Conservation (phyloP, 2,329 filamentous ascomycete species). For the Massarina eburnea region DNA sequence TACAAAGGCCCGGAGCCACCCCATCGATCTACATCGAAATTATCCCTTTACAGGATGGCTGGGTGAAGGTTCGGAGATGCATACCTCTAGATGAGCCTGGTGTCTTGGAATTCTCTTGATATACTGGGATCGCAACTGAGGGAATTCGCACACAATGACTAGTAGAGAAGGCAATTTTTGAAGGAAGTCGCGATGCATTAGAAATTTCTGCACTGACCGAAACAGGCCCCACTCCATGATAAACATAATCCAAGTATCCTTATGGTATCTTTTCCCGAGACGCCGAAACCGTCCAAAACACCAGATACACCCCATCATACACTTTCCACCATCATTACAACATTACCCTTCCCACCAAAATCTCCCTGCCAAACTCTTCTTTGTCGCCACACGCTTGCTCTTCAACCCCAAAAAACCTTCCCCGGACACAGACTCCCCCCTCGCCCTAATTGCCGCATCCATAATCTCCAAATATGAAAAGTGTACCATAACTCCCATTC, state of each 20-base stretch:
- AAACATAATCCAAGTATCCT: too few relatives aligned
- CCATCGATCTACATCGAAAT: too few relatives aligned
- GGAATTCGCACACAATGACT: too few relatives aligned
- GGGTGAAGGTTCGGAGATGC: too few relatives aligned
- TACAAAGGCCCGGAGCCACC: too few relatives aligned
- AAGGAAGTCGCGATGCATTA: too few relatives aligned
- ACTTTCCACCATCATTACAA: neutral
- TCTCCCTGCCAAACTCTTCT: constrained; percentile 15
- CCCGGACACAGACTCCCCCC: constrained; percentile 14
- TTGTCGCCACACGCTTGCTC: neutral
- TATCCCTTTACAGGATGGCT: too few relatives aligned
- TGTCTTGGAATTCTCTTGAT: too few relatives aligned
- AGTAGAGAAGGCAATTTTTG: too few relatives aligned
- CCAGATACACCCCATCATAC: neutral
- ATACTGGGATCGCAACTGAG: too few relatives aligned
- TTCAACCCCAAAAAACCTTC: constrained; percentile 17
- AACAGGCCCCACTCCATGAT: neutral
- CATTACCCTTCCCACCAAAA: constrained; percentile 7
- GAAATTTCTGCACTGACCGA: neutral
- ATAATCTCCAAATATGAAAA: constrained; percentile 21
- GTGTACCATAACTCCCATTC: constrained; percentile 13
- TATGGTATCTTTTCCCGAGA: constrained; percentile 1
- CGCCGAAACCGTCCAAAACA: neutral
- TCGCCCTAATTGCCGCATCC: constrained; percentile 18
- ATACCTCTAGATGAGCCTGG: too few relatives aligned